Conservation (phyloP, 805 yeast genomes). For the Candida nanaspora region DNA sequence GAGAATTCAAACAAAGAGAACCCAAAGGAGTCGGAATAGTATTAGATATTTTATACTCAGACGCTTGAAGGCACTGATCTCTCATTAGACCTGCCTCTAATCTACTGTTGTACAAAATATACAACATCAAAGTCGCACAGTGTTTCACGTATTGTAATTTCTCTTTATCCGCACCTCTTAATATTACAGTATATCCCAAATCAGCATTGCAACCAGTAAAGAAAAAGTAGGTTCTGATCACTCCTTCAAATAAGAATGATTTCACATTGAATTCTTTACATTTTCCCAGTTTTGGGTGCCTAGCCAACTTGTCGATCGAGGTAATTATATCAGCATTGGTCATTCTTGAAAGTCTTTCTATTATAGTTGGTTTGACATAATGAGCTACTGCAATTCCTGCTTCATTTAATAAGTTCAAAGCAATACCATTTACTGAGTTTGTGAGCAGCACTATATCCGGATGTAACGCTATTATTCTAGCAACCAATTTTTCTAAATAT, state of each 20-base stretch:
- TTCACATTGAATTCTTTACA: constrained; percentile 70
- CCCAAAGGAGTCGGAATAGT: constrained; percentile 9
- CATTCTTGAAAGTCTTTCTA: constrained; percentile 68
- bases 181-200: constrained; percentile 75
- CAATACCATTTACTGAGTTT: constrained; percentile 76
- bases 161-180: constrained; percentile 73
- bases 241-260: constrained; percentile 48
- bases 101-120: constrained; percentile 69
- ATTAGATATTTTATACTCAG: constrained; percentile 21
- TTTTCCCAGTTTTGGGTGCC: constrained; percentile 62
- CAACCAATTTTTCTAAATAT: constrained; percentile 72
- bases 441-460: constrained; percentile 80
- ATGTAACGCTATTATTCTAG: constrained; percentile 63
- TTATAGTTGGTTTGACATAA: constrained; percentile 73
- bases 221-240: constrained; percentile 66
- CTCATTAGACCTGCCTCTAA: constrained; percentile 71
- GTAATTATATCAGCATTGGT: constrained; percentile 81
- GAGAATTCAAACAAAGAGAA: constrained; percentile 15
- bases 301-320: constrained; percentile 78
- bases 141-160: constrained; percentile 62
- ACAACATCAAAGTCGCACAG: constrained; percentile 72
- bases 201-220: constrained; percentile 69
- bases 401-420: constrained; percentile 60
- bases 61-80: constrained; percentile 55
- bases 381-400: constrained; percentile 78